A percentile compares a stretch with the other conserved stretches of the same genome.
Conservation (phyloP, 2,329 filamentous ascomycete species). For the Colletotrichum sp. region DNA sequence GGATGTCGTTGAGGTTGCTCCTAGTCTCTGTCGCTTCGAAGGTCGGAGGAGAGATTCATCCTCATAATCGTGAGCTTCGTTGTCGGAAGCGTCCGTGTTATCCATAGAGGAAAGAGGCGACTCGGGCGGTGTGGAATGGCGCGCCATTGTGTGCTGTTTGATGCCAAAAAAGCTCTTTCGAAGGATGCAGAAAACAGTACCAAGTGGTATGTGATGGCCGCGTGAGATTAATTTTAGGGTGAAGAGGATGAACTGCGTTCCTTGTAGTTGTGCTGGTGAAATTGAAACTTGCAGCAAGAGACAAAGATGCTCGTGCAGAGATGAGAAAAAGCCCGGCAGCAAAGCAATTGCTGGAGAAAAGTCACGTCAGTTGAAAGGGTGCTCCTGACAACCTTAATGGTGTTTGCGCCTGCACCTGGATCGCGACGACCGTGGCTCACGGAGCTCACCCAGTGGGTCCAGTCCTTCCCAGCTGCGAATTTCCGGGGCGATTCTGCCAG, state of each 20-base stretch:
- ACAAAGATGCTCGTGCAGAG: background rate
- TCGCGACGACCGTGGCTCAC: conserved; percentile 16
- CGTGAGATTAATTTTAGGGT: background rate
- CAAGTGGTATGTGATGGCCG: background rate
- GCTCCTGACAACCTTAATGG: conserved; percentile 9
- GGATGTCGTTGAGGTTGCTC: conserved; percentile 40
- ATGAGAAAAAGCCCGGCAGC: background rate
- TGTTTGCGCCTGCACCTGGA: conserved; percentile 21
- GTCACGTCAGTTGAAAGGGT: background rate
- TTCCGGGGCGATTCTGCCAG: background rate
- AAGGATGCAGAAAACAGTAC: background rate
- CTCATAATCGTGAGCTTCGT: conserved; percentile 24
- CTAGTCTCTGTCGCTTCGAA: conserved; percentile 39
- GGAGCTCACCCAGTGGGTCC: conserved; percentile 12
- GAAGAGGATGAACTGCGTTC: background rate
- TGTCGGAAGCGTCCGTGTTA: conserved; percentile 20
- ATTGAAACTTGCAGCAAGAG: background rate
- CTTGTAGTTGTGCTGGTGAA: background rate
- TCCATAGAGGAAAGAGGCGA: conserved; percentile 22
- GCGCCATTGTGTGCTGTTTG: conserved; percentile 3
- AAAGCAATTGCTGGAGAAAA: background rate
- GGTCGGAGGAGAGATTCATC: conserved; percentile 34
- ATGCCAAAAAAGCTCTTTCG: background rate
- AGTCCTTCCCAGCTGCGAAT: background rate
- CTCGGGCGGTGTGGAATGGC: conserved; percentile 15